Evolutionary conservation across 2,329 filamentous ascomycete genomes (phyloP), one percentile per base, ranked within the genome.

Genomic region (Ceratocystis albifundus): DNA sequence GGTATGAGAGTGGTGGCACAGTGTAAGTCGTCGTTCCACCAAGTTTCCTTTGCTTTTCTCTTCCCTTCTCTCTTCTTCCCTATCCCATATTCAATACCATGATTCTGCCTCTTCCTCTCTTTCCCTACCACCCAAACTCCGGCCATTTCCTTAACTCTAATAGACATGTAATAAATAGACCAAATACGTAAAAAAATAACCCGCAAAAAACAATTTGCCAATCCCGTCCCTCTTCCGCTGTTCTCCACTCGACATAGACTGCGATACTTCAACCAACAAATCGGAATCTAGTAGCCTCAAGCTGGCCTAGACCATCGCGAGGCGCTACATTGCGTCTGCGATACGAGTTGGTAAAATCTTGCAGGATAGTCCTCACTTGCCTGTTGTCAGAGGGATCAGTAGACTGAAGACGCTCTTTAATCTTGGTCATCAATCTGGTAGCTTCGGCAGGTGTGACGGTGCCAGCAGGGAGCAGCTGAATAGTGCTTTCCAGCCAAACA

Each of bases 281-380:
- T 71, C 89, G 88, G 78, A 97, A 97, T 70, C 89, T 85, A 25
- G 88, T 85, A 28, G 91, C 90, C 77, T 96, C 91, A 67, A 97
- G 78, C 73, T 90, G 83, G 2, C 93, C 93, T 53, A 97, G 79
- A 0, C 93, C 93, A 74, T 97, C 93, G 68, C 93, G 80, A 5
- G 94, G 94, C n/a, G 94, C 93, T 61, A 99, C 89, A 73, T 99
- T 96, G 69, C 95, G 84, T 73, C 95, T 83, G 63, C 95, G 85
- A 75, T 99, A 99, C 36, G 87, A 89, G 74, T 93, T 96, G 28
- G 94, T 97, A 74, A 99, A 99, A 76, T 99, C 95, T 77, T 97
- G 94, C 67, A 99, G 81, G 44, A 96, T 80, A 30, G 84, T 86
- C 46, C 93, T 84, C 65, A 96, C 90, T 77, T 91, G 91, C 67